Evolutionary conservation across 2,329 filamentous ascomycete species (phyloP).

Genomic region (Penicillium sp.): DNA sequence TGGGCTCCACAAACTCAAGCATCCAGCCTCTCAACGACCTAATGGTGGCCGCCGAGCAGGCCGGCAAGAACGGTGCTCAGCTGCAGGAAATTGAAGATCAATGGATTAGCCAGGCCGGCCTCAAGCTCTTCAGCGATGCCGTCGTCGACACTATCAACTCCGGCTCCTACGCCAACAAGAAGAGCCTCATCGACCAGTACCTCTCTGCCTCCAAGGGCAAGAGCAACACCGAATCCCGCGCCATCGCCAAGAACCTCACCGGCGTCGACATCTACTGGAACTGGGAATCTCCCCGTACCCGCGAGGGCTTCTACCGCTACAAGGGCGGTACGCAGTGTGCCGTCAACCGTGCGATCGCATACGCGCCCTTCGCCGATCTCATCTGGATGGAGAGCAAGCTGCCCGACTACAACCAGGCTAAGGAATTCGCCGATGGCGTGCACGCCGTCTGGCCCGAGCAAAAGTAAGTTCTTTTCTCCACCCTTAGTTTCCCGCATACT

Average conservation of each 20-base stretch:
- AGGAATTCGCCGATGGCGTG: conserved; percentile 89
- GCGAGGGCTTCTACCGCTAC: conserved; percentile 93
- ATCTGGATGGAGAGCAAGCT: conserved; percentile 99
- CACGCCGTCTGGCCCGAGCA: conserved; percentile 94
- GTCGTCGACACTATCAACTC: conserved; percentile 78
- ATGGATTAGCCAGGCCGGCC: conserved; percentile 74
- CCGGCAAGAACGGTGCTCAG: conserved; percentile 74
- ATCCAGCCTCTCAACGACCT: conserved; percentile 84
- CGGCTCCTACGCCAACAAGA: conserved; percentile 63
- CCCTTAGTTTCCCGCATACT: not conserved
- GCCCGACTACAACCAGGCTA: conserved; percentile 84
- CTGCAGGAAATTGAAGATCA: conserved; percentile 90
- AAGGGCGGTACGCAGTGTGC: conserved; percentile 88
- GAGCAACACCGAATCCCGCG: conserved; percentile 76
- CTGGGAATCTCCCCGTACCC: conserved; percentile 89
- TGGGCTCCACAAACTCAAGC: conserved; percentile 80
- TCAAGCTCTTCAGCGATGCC: conserved; percentile 88
- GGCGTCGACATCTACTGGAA: conserved; percentile 85
- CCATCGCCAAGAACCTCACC: conserved; percentile 71
- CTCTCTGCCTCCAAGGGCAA: conserved; percentile 69
- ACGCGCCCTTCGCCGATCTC: conserved; percentile 88
- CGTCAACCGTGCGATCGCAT: conserved; percentile 84
- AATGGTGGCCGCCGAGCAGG: conserved; percentile 79
- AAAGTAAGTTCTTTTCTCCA: conserved; percentile 62
- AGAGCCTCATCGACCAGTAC: conserved; percentile 66